Evolutionary conservation across 1,139 yeast genomes (phyloP), one percentile per base, ranked within the genome.

Genomic region (Insectozyma bohioensis): DNA sequence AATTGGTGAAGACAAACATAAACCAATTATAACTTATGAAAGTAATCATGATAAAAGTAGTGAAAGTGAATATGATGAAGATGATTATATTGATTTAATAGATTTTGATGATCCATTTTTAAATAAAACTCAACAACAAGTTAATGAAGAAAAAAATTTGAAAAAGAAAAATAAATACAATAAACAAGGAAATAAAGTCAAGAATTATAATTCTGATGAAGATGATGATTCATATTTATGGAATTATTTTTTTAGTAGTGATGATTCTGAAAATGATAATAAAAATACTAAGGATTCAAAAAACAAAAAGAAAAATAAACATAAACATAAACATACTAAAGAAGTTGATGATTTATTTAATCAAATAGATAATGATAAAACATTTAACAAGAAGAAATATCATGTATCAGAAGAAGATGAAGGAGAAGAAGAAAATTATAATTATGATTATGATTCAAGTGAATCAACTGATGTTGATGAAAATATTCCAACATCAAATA

Each of bases 401-500:
- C 21, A 24, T 9, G 27, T 24, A 9, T 28, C 26, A 5, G 31
- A 29, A 13, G 37, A 36, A 8, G 39, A 28, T 6, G 27, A 29
- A 5, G 20, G 10, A 5, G 4, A 6, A 6, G 33, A 24, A 9
- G 24, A 24, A n/a, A 28, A 19, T 18, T 4, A 16, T 17, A 64
- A 58, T 26, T 47, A 48, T 12, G 64, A 49, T 9, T 66, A 67
- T 40, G 73, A 68, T 36, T 66, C 72, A 43, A 95, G 92, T 28
- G 96, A 90, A 47, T 85, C 95, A 8, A 92, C 97, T 0, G 98
- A 92, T 57, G 95, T 86, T 41, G 97, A 92, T 52, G 72, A 76
- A 19, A 70, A 79, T 12, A 61, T 90, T 28, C 79, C 79, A 12
- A 75, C 80, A 4, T 73, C 83, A 5, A 67, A 77, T 9, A 17